Conservation (phyloP, 192 early-diverging fungal genomes). For the Lunasporangiospora selenospora region DNA sequence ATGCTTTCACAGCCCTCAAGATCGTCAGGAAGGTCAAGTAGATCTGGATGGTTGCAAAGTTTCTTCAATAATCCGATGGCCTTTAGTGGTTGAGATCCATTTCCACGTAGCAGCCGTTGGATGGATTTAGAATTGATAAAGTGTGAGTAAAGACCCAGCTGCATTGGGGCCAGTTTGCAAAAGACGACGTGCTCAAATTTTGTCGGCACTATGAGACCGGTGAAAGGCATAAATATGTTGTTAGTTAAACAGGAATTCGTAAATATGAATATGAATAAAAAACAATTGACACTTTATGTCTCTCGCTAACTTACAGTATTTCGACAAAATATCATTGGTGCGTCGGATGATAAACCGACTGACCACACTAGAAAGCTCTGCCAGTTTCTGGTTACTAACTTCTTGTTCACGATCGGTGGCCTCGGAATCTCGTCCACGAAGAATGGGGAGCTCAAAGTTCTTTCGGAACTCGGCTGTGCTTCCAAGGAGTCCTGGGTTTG, state of each 20-base stretch:
- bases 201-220: constrained; percentile 72
- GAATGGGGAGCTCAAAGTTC: constrained; percentile 93
- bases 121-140: constrained; percentile 77
- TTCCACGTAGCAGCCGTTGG: constrained; percentile 72
- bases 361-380: constrained; percentile 85
- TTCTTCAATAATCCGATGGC: constrained; percentile 95
- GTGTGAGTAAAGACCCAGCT: constrained; percentile 82
- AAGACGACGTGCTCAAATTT: constrained; percentile 99
- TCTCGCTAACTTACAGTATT: constrained; percentile 95
- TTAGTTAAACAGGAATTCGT: too few relatives aligned
- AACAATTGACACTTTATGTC: neutral
- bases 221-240: constrained; percentile 8
- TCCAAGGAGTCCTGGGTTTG: constrained; percentile 92
- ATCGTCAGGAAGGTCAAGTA: constrained; percentile 73
- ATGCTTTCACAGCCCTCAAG: constrained; percentile 65
- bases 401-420: constrained; percentile 82
- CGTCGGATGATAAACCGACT: constrained; percentile 97
- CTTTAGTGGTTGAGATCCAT: constrained; percentile 82
- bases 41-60: constrained; percentile 95
- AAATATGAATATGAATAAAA: constrained; percentile 12
- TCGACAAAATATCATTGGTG: constrained; percentile 95
- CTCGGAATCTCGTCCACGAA: constrained; percentile 90
- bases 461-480: constrained; percentile 88
- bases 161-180: constrained; percentile 79
- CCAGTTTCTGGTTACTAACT: constrained; percentile 82